A percentile compares a stretch with the other conserved stretches of the same genome.
Evolutionary conservation across 1,284 basidiomycete species (phyloP).

Genomic region (Singerocomus rubriflavus): DNA sequence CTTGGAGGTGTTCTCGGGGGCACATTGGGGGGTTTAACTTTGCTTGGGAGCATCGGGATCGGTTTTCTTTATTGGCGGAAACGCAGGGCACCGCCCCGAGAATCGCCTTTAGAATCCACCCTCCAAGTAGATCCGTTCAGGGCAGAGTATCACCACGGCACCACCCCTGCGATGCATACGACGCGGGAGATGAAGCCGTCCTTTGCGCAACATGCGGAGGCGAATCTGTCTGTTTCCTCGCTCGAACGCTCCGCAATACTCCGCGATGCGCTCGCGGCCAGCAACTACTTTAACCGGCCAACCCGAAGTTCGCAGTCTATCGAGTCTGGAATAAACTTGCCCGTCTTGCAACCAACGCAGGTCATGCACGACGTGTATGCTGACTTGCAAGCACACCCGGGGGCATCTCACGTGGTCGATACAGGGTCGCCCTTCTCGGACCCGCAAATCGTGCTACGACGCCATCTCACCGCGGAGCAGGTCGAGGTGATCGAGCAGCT

Average conservation of each 20-base stretch:
- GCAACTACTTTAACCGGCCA: neutral
- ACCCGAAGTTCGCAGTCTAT: slow-evolving; percentile 1
- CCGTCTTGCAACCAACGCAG: slow-evolving; percentile 3
- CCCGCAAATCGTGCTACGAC: neutral
- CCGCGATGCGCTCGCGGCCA: slow-evolving; percentile 4
- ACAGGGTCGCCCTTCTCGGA: neutral
- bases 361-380: neutral
- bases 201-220: neutral
- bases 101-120: neutral
- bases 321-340: neutral
- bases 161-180: no score
- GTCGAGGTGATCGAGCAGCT: slow-evolving; percentile 13
- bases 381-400: neutral
- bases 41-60: slow-evolving; percentile 3
- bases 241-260: slow-evolving; percentile 15
- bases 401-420: neutral
- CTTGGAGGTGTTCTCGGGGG: slow-evolving; percentile 19
- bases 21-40: slow-evolving; percentile 14
- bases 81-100: neutral
- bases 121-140: slow-evolving; percentile 7
- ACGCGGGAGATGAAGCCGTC: neutral
- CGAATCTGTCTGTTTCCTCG: slow-evolving; percentile 1
- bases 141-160: neutral
- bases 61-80: slow-evolving; percentile 11
- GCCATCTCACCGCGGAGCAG: slow-evolving; percentile 15